Evolutionary conservation across 2,329 filamentous ascomycete genomes (phyloP).

Genomic region (Colletotrichum tofieldiae): DNA sequence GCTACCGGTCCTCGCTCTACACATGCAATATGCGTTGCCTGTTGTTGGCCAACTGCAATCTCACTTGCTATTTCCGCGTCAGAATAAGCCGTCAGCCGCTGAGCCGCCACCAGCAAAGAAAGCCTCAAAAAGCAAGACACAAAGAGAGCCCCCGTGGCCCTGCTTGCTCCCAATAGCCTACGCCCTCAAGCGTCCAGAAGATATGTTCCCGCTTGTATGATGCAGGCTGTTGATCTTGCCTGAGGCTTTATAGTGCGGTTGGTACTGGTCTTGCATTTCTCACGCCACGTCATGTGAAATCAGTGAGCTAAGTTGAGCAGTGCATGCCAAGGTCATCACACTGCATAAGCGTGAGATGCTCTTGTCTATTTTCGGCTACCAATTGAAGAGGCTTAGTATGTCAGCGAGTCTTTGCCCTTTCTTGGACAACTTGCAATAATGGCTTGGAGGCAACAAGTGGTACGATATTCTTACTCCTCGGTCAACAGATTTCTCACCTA

Average conservation of each 20-base stretch:
- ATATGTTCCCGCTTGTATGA: neutral
- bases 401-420: neutral
- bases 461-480: neutral
- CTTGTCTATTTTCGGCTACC: conserved; percentile 15
- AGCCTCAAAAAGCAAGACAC: neutral
- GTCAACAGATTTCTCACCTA: no score
- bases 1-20: no score
- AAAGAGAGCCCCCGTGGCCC: neutral
- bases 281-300: neutral
- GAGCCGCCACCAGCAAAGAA: neutral
- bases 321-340: conserved; percentile 13
- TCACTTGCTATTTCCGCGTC: neutral
- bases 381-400: neutral
- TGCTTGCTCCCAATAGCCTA: neutral
- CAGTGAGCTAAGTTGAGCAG: neutral
- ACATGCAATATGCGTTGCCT: neutral
- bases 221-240: neutral
- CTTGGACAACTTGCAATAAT: neutral
- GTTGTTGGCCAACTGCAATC: neutral
- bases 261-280: neutral
- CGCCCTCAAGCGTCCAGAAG: neutral
- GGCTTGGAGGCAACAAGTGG: neutral
- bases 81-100: neutral
- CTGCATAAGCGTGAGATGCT: conserved; percentile 11
- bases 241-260: neutral